Base-by-base conservation (phyloP, 2,329 filamentous ascomycete species). In the Aspergillus sp. region DNA sequence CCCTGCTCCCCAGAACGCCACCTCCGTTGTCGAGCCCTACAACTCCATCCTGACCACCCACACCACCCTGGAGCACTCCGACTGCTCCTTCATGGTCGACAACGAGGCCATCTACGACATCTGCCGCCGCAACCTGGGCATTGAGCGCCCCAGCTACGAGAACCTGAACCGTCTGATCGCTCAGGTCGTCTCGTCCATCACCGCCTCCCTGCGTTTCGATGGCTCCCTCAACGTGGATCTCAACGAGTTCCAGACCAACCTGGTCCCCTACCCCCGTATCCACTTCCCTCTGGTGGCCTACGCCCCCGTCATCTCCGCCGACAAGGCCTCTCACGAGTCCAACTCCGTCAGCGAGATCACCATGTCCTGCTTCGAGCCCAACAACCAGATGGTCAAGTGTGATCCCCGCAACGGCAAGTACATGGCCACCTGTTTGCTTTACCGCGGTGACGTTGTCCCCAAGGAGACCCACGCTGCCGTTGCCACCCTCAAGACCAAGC, bases 301-400 rank as follows among this genome's bases (percentile, higher is more conserved):
- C 78, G 86, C 95, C 49, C 94, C 94, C 63, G 91, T 99, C 75
- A 88, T 98, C 80, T 97, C 93, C 64, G 90, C 92, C 65, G 90
- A 91, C 78, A 97, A 97, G 88, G 92, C 93, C 71, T 90, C 92
- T 61, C 94, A 99, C 84, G 94, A 99, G 85, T 89, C 93, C 85
- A 96, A 97, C 88, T 95, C 91, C 29, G 94, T 98, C 68, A 90
- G 92, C 82, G 95, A 98, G 85, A 97, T 98, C 84, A 96, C 92
- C 80, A 96, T 94, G 88, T 91, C 91, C 68, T 98, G 94, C 89
- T 99, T 99, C 84, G 94, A 99, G 87, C 92, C 94, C 72, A 91
- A 97, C 88, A 97, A 96, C 88, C 94, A 99, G 89, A 99, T 99
- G 94, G 94, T 99, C 79, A 96, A 96, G 87, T 99, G 94, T 77